Base-by-base conservation (phyloP, 148 eudicot genomes). In the Arbutus unedo region DNA sequence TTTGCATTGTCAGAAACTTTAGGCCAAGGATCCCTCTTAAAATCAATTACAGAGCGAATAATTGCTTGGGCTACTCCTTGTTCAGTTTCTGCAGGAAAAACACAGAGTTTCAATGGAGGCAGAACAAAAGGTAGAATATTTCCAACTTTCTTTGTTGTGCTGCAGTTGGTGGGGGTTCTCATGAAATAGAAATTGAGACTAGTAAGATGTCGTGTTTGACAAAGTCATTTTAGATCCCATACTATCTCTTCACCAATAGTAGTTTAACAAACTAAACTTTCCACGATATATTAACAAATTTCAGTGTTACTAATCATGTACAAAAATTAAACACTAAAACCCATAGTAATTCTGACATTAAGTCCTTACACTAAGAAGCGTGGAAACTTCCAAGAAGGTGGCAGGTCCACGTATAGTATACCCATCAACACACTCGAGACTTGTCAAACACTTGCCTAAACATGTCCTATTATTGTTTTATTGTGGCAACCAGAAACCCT, bases 21-120 rank as follows among this genome's bases (percentile, higher is more conserved):
- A 18, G 97, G 97, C 97, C 97, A 93, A 9, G 95, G 97, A 82
- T 92, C 97, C 85, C 97, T 88, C 88, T 92, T 92, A 60, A 93
- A 93, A 82, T 93, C 94, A 56, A 93, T 82, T 72, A 87, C 89
- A 51, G 97, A 92, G 10, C 97, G 90, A 77, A 92, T 91, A 76
- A 93, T 92, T 19, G 97, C 97, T 89, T 92, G 97, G 79, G 97
- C 97, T 72, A 93, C 93, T 74, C 97, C 97, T 90, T 92, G 93
- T 84, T 93, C 97, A 72, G 95, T 93, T 89, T 93, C 97, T 93
- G 88, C 80, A 74, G 15, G 51, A 84, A 80, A 88, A 19, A 83
- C 8, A 31, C n/a, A 21, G 55, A 70, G 25, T n/a, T 83, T 55
- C 38, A 43, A 44, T 4, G 45, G 51, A 53, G 10, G 73, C 51